These are phyloP conservation scores for Aegilops speltoides DNA, from an alignment of 176 grass and related monocot species.

Conservation along the genomic window DNA sequence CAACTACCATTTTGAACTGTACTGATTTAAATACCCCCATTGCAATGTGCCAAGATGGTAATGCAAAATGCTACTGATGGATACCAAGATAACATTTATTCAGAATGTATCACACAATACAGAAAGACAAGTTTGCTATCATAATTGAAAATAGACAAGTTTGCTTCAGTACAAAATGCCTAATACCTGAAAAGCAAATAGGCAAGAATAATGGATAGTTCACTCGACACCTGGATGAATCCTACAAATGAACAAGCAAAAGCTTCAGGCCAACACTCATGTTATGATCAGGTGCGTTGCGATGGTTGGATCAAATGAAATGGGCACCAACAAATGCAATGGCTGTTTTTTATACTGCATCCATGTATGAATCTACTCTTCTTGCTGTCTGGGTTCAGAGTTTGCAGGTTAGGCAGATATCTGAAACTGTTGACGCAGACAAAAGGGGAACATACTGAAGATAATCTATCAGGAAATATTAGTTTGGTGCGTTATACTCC, in stretches of 20 bases:
- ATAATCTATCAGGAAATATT: neutral
- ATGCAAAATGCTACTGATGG: neutral
- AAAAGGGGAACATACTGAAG: neutral
- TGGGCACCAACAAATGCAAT: neutral
- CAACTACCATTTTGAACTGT: neutral
- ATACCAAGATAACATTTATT: neutral
- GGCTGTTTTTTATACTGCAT: neutral
- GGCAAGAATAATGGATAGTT: neutral
- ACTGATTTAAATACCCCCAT: neutral
- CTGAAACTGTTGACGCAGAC: neutral
- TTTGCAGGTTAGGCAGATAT: neutral
- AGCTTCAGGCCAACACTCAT: neutral
- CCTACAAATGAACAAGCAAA: too few relatives aligned
- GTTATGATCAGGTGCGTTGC: too few relatives aligned
- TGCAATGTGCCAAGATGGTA: neutral
- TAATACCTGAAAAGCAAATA: neutral
- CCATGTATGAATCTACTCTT: neutral
- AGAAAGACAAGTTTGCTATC: neutral
- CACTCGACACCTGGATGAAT: neutral
- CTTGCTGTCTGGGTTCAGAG: neutral
- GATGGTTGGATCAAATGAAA: conserved; percentile 10
- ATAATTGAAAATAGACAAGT: neutral
- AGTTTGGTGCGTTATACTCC: neutral
- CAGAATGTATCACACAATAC: neutral
- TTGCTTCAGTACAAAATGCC: neutral